Evolutionary conservation across 352 stramenopile species (phyloP), one percentile per base, ranked within the genome.

Genomic region (Globisporangium sylvaticum): DNA sequence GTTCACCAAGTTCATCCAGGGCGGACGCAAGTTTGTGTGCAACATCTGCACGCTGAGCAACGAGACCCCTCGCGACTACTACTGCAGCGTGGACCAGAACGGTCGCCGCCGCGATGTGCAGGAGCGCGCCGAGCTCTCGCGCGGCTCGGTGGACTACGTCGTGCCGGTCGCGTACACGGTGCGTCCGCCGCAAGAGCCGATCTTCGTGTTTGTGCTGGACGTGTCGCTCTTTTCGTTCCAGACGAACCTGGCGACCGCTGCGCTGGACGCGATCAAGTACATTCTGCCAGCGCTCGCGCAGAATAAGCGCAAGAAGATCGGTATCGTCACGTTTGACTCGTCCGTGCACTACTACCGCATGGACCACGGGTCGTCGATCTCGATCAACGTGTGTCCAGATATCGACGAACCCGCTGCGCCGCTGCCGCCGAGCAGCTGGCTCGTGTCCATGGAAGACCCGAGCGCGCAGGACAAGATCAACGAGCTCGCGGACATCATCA

Each of bases 1-100:
- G 32, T 97, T 92, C 66, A 94, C 84, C 32, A 91, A 90, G 67
- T 96, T 94, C 70, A 90, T 92, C 55, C 80, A 96, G 64, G 84
- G 77, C 56, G 89, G 86, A 1, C 81, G 82, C 67, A 91, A 91
- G 68, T 97, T 95, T 67, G 83, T 92, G 29, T 97, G 90, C 80
- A 96, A 96, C 75, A 91, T 97, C 65, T 97, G 90, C 66, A 75
- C 79, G 62, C 80, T 94, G 4, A 70, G 85, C 66, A 96, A 96
- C 72, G 83, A 95, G 64, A 92, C 88, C 6, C 87, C 89, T 10
- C 80, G 85, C 0, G 83, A 95, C 52, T 97, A 96, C 67, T 92
- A 95, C 68, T 94, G 89, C 80, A 89, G 78, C 56, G 83, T 94
- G 70, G 89, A 97, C 68, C 87, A 93, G 69, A 89, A 92, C 48